Evolutionary conservation across 1,284 basidiomycete genomes (phyloP), one percentile per base, ranked within the genome.

Genomic region (Leccinum fallax): DNA sequence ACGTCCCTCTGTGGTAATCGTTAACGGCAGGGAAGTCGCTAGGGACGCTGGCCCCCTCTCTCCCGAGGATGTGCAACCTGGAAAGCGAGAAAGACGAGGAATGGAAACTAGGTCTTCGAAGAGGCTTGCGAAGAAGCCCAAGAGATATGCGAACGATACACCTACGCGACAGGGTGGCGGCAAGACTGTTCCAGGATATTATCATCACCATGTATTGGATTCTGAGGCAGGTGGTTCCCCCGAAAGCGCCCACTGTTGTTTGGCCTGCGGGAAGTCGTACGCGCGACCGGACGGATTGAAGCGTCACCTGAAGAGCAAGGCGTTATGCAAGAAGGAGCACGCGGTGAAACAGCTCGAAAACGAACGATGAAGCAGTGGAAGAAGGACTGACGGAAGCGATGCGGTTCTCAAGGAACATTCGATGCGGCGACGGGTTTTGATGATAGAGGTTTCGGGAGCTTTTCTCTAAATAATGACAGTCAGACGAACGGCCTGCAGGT

Each of bases 271-370:
- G 34, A 71, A 73, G 61, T 62, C 64, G 6, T 73, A 74, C 60
- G 74, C 74, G 49, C 71, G 73, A 46, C 24, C 57, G 10, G 74
- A 75, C 63, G 74, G 70, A 6, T 61, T 76, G 59, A 75, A 74
- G 65, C 64, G 71, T 61, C 71, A 73, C 57, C 69, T 75, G n/a
- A 75, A 69, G 55, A 64, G 60, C 61, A 74, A 71, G 64, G 65
- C 56, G 1, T 54, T 59, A 24, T 76, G 71, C 63, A 73, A 70
- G 64, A 68, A 24, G 58, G 51, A 28, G 13, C 73, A 74, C 36
- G 53, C 54, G 26, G 49, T 59, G n/a, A 71, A 64, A 53, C 11
- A 61, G 11, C 28, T 57, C 28, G 46, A 48, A 48, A 61, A 53
- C n/a, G 24, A 26, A 26, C 26, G 26, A 26, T 26, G 26, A 6